Conservation (phyloP, 257 asterid genomes). For the Capsicum baccatum region DNA sequence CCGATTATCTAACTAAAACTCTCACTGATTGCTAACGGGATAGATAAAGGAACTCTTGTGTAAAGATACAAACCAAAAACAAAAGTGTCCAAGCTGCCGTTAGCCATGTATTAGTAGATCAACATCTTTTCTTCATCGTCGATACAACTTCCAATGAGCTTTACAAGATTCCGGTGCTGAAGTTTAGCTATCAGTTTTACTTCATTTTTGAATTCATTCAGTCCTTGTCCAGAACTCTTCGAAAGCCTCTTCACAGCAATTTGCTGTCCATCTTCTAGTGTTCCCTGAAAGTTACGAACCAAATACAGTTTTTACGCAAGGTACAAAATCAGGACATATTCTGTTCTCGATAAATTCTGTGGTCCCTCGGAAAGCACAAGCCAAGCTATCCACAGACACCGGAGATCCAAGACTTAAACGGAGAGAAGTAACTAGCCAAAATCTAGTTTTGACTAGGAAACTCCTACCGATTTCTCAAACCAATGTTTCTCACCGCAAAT, state of each 20-base stretch:
- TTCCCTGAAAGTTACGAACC: slow-evolving; percentile 20
- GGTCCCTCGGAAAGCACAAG: neutral
- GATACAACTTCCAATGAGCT: slow-evolving; percentile 25
- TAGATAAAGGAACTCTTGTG: neutral
- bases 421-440: neutral
- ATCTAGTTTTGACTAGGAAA: neutral
- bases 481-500: neutral
- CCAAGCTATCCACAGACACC: neutral
- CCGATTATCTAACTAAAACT: neutral
- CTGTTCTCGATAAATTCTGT: neutral
- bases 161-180: slow-evolving; percentile 32
- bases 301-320: neutral
- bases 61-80: slow-evolving; percentile 32
- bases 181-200: slow-evolving; percentile 29
- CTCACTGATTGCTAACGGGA: slow-evolving; percentile 33
- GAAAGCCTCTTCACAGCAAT: slow-evolving; percentile 34
- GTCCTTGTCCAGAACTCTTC: slow-evolving; percentile 30
- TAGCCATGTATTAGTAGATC: slow-evolving; percentile 28
- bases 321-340: neutral
- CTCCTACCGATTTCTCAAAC: neutral
- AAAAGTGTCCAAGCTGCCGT: slow-evolving; percentile 29
- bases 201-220: slow-evolving; percentile 32
- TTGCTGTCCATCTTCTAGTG: slow-evolving; percentile 27
- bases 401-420: neutral
- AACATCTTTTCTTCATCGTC: slow-evolving; percentile 32